Percentiles rank a stretch among this genome's conserved stretches.
Conservation (phyloP, 2,329 filamentous ascomycete genomes). For the Didymosphaeria variabile region DNA sequence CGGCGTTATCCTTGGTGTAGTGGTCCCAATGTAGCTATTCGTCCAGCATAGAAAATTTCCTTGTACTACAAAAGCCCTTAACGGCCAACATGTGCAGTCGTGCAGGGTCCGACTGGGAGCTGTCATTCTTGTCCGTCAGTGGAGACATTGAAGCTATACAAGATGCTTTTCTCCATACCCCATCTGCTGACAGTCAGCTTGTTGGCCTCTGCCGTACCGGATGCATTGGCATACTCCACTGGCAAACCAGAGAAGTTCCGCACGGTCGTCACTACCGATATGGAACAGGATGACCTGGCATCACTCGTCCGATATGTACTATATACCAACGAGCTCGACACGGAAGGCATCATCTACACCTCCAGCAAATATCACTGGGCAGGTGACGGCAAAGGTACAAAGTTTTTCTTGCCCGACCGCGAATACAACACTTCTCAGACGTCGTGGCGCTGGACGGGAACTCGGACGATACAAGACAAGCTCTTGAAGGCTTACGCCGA, state of each 20-base stretch:
- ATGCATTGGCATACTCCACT: not conserved
- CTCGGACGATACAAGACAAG: conserved; percentile 17
- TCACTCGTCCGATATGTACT: conserved; percentile 23
- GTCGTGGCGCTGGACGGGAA: conserved; percentile 22
- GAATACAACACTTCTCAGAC: conserved; percentile 26
- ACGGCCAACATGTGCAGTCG: not conserved
- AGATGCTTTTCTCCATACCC: conserved; percentile 4
- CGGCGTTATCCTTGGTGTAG: not conserved
- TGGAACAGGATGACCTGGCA: conserved; percentile 24
- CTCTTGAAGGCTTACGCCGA: conserved; percentile 21
- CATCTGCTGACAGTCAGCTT: conserved; percentile 2
- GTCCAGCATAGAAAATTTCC: not conserved
- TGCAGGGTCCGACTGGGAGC: not conserved
- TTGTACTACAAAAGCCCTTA: not conserved
- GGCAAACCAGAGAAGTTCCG: conserved; percentile 12
- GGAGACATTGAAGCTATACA: not conserved
- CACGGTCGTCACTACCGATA: conserved; percentile 23
- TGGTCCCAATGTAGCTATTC: not conserved
- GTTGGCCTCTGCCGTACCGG: conserved; percentile 7
- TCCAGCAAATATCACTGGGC: conserved; percentile 26
- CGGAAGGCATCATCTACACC: conserved; percentile 22
- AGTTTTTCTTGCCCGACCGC: conserved; percentile 20
- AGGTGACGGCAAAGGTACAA: conserved; percentile 20
- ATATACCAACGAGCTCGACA: conserved; percentile 24
- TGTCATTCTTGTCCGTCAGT: no score